Evolutionary conservation across 306 rosid genomes (phyloP).

Genomic region (Prunus campanulata): DNA sequence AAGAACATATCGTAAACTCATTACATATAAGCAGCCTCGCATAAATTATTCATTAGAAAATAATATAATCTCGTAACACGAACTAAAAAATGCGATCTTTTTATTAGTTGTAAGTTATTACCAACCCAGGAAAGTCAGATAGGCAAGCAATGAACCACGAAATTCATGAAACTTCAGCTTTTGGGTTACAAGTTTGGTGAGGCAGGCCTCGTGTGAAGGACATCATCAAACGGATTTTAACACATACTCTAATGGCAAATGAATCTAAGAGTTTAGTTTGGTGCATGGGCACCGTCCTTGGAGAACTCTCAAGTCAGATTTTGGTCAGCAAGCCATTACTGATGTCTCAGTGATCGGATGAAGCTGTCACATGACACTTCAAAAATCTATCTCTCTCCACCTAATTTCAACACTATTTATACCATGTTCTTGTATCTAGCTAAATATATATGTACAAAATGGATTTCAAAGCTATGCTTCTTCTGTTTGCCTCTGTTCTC

Average conservation of each 20-base stretch:
- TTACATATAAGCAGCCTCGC: too few relatives aligned
- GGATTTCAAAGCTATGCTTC: conserved; percentile 4
- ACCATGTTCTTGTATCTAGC: neutral
- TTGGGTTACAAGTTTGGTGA: neutral
- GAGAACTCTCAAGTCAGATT: conserved; percentile 9
- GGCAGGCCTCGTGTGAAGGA: conserved; percentile 1
- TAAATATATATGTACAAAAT: neutral
- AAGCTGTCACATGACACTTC: conserved; percentile 16
- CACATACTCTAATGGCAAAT: neutral
- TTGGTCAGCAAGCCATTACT: conserved; percentile 19
- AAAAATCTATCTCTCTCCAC: neutral
- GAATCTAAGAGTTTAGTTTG: neutral
- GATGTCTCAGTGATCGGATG: conserved; percentile 8
- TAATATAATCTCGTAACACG: too few relatives aligned
- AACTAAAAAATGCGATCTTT: too few relatives aligned
- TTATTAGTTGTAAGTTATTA: too few relatives aligned
- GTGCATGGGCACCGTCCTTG: neutral
- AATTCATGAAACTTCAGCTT: too few relatives aligned
- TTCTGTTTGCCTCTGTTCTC: conserved; percentile 4
- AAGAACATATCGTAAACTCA: too few relatives aligned
- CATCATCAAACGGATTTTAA: neutral
- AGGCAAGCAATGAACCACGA: too few relatives aligned
- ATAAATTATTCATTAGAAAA: too few relatives aligned
- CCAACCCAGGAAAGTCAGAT: too few relatives aligned
- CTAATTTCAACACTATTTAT: conserved; percentile 1